Conservation (phyloP, 805 yeast species). For the Grigorovia yakushimaensis region DNA sequence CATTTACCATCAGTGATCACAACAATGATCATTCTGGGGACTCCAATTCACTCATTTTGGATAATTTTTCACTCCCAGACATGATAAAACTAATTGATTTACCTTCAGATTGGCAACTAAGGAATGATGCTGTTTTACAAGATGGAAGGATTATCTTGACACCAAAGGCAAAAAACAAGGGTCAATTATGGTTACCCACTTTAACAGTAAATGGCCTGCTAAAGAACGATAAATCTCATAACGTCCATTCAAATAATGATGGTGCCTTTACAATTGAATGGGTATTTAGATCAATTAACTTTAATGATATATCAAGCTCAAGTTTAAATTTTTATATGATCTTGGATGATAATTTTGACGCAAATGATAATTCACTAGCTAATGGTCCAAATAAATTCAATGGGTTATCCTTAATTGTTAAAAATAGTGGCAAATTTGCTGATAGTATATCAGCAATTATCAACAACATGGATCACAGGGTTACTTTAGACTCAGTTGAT, state of each 20-base stretch:
- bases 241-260: not conserved
- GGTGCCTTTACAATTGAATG: slow-evolving; percentile 49
- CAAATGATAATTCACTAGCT: slow-evolving; percentile 18
- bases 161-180: slow-evolving; percentile 32
- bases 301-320: slow-evolving; percentile 39
- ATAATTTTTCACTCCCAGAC: slow-evolving; percentile 30
- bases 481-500: slow-evolving; percentile 20
- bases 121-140: slow-evolving; percentile 33
- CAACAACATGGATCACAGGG: slow-evolving; percentile 45
- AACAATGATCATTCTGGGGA: too few species aligned
- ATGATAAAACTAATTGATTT: slow-evolving; percentile 19
- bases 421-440: slow-evolving; percentile 38
- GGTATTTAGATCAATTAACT: slow-evolving; percentile 53
- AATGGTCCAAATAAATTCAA: slow-evolving; percentile 39
- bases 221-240: slow-evolving; percentile 11
- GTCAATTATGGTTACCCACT: slow-evolving; percentile 38
- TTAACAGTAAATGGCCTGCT: slow-evolving; percentile 5
- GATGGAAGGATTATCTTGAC: slow-evolving; percentile 49
- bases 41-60: slow-evolving; percentile 9
- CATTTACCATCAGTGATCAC: not conserved
- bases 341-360: slow-evolving; percentile 10
- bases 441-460: slow-evolving; percentile 48
- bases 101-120: slow-evolving; percentile 30
- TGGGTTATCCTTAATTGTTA: slow-evolving; percentile 56
- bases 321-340: slow-evolving; percentile 53